phyloP scores from a whole-genome alignment of 2,329 filamentous ascomycete species.

The Fusarium burgessii region DNA sequence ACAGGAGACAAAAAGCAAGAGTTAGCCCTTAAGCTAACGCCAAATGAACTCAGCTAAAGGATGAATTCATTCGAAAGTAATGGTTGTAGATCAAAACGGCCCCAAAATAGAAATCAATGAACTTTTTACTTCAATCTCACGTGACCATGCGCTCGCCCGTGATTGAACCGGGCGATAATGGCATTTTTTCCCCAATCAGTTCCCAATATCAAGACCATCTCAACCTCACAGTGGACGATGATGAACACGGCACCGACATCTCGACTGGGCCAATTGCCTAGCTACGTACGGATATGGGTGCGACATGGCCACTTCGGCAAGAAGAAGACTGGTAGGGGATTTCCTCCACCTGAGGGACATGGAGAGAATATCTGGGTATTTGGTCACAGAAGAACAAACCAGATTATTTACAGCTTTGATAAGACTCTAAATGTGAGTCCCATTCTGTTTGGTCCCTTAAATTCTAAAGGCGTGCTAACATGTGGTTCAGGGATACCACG shows the following conservation, averaged over 20 bases:
- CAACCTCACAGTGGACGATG: constrained; percentile 45
- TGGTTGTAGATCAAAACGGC: not conserved
- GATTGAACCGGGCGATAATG: constrained; percentile 33
- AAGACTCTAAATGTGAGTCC: constrained; percentile 60
- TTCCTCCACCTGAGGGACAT: constrained; percentile 55
- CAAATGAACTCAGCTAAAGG: no score
- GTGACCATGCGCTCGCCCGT: constrained; percentile 36
- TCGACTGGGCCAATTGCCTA: constrained; percentile 58
- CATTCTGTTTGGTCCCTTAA: not conserved
- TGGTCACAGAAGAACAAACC: constrained; percentile 61
- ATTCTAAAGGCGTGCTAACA: not conserved
- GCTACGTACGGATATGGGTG: constrained; percentile 56
- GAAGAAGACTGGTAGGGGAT: constrained; percentile 42
- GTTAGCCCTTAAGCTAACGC: not conserved
- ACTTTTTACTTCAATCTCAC: constrained; percentile 14
- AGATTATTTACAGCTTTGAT: constrained; percentile 65
- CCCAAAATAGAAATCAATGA: not conserved
- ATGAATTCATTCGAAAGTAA: not conserved
- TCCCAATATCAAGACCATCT: constrained; percentile 35
- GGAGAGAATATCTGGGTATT: constrained; percentile 71
- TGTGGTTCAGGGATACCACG: constrained; percentile 53
- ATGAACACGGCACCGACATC: constrained; percentile 54
- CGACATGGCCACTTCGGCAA: constrained; percentile 53
- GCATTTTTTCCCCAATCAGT: constrained; percentile 34
- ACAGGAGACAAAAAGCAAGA: not conserved